These are phyloP conservation scores for Candida maesae DNA, from an alignment of 805 yeast species.

Conservation along the genomic window DNA sequence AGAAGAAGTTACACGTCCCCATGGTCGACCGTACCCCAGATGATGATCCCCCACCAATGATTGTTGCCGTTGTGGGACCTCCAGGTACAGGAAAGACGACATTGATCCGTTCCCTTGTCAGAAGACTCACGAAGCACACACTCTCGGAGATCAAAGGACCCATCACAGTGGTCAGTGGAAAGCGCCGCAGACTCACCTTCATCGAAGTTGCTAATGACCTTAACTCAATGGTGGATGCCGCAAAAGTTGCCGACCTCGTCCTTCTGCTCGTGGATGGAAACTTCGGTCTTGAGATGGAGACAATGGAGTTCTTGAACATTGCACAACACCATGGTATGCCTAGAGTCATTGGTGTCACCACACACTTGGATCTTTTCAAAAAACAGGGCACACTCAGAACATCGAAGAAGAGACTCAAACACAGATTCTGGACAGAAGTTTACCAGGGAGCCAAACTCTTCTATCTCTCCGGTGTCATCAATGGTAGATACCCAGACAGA, in stretches of 20 bases:
- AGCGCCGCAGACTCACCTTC: conserved; percentile 86
- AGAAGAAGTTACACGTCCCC: conserved; percentile 88
- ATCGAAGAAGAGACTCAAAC: conserved; percentile 85
- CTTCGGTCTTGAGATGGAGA: conserved; percentile 98
- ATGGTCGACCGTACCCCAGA: conserved; percentile 98
- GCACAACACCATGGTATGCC: conserved; percentile 99
- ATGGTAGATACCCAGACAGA: conserved; percentile 97
- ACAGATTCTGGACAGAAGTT: conserved; percentile 98
- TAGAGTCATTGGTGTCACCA: conserved; percentile 88
- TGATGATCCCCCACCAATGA: conserved; percentile 95
- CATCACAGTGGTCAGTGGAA: conserved; percentile 93
- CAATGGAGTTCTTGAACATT: conserved; percentile 95
- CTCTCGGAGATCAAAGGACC: conserved; percentile 91
- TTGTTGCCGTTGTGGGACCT: conserved; percentile 97
- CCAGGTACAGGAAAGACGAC: conserved; percentile 98
- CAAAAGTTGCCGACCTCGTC: conserved; percentile 92
- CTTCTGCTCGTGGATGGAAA: conserved; percentile 90
- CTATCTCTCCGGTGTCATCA: conserved; percentile 90
- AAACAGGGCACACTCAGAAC: conserved; percentile 86
- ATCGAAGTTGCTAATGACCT: conserved; percentile 90
- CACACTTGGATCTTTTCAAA: conserved; percentile 92
- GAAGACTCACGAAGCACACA: conserved; percentile 84
- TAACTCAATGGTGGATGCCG: conserved; percentile 94
- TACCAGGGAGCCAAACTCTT: conserved; percentile 97
- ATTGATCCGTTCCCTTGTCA: conserved; percentile 79